Base-by-base conservation (phyloP, 257 asterid genomes). In the Solanum chiquidenum region DNA sequence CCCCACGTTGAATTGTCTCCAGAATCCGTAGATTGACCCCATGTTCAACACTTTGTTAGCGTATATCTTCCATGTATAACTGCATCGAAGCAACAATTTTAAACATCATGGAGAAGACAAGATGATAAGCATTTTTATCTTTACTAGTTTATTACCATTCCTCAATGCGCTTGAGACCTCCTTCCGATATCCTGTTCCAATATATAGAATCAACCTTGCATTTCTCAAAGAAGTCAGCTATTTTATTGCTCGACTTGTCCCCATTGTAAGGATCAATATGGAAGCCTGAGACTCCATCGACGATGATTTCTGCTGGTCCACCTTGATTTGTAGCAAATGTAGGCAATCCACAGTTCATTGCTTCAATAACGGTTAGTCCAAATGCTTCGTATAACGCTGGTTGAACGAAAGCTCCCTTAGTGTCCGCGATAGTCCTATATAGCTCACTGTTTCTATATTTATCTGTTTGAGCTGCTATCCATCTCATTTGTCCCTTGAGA, bases 331-430 rank as follows among this genome's bases (percentile, higher is more conserved):
- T 95, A 1, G 99, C 98, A 73, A 96, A 93, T n/a, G 97, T 94
- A 75, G 99, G 99, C 72, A 96, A 77, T 77, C 98, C 99, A 35
- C 95, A 94, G 89, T 95, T 94, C 98, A 96, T 95, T 80, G 98
- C 99, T 90, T 96, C 99, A 62, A 96, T 93, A 44, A 96, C 98
- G 0, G 98, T 96, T 18, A 94, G 90, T 5, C 98, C 99, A 74
- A 96, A 95, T n/a, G 99, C 98, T 92, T 96, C 99, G 55, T 95
- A 96, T 16, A 96, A 66, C 68, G 99, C 98, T 55, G 99, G 99
- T 88, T 96, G 99, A 74, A 96, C 93, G 12, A 96, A 95, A 66
- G 98, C 99, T 12, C 99, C 99, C 72, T 92, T 94, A 0, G 96
- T 94, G 90, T 96, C 99, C 18, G 99, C 98, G 76, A 96, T 93